Conservation (phyloP, 2,329 filamentous ascomycete species). For the Plenodomus biglobosus region DNA sequence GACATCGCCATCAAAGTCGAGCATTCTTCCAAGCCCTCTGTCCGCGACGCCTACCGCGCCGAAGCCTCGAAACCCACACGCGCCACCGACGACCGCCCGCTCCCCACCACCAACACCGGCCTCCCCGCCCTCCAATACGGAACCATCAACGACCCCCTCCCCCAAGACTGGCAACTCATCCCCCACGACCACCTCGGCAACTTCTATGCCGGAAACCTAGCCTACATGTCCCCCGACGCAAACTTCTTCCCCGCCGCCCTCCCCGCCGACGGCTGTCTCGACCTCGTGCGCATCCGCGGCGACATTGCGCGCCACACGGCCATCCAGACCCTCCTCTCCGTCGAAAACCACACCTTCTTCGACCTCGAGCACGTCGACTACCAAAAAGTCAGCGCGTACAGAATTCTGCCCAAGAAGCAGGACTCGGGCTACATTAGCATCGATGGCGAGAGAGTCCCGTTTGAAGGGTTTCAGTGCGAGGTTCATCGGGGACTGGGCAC, state of each 20-base stretch:
- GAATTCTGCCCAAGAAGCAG: slow-evolving; percentile 71
- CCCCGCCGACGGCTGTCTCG: slow-evolving; percentile 81
- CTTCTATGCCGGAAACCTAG: slow-evolving; percentile 95
- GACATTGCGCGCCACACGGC: slow-evolving; percentile 68
- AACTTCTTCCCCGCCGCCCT: slow-evolving; percentile 87
- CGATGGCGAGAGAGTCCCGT: slow-evolving; percentile 85
- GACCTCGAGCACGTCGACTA: slow-evolving; percentile 77
- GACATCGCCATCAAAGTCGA: slow-evolving; percentile 85
- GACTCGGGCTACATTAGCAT: slow-evolving; percentile 82
- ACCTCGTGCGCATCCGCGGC: slow-evolving; percentile 79
- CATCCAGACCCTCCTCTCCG: slow-evolving; percentile 68
- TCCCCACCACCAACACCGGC: slow-evolving; percentile 36
- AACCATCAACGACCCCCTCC: slow-evolving; percentile 74
- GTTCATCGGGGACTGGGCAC: slow-evolving; percentile 80
- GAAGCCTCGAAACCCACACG: slow-evolving; percentile 29
- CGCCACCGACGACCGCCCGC: slow-evolving; percentile 23
- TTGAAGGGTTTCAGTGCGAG: slow-evolving; percentile 88
- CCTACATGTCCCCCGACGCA: slow-evolving; percentile 81
- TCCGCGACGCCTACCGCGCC: slow-evolving; percentile 70
- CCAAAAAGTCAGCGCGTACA: slow-evolving; percentile 82
- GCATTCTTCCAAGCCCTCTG: slow-evolving; percentile 70
- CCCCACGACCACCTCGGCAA: slow-evolving; percentile 80
- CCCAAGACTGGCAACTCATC: slow-evolving; percentile 72
- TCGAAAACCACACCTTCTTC: slow-evolving; percentile 76
- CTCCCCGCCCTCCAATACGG: slow-evolving; percentile 78